Evolutionary conservation across 805 yeast genomes (phyloP).

Genomic region (Brettanomyces naardenensis): DNA sequence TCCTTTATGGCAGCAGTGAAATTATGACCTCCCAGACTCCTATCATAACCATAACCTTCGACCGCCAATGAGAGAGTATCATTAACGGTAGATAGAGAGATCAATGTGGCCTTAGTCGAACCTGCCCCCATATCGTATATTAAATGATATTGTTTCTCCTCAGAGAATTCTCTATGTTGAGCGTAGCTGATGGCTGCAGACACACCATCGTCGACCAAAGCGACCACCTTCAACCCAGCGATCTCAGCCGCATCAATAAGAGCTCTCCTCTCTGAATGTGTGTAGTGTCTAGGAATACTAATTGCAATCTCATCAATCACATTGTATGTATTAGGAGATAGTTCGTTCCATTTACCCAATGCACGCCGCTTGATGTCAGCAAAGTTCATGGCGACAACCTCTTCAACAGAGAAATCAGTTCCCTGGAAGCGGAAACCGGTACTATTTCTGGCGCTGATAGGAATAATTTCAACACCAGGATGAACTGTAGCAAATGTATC

Average conservation of each 20-base stretch:
- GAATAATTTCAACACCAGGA: constrained; percentile 48
- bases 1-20: constrained; percentile 62
- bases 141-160: constrained; percentile 50
- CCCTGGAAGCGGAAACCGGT: constrained; percentile 34
- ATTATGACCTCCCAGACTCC: constrained; percentile 65
- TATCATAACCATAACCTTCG: constrained; percentile 65
- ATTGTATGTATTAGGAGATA: constrained; percentile 40
- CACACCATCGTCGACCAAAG: constrained; percentile 83
- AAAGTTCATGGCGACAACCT: constrained; percentile 76
- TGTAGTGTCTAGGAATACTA: constrained; percentile 69
- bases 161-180: constrained; percentile 35
- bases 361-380: constrained; percentile 62
- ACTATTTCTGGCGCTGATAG: constrained; percentile 38
- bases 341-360: constrained; percentile 45
- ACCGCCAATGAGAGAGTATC: constrained; percentile 44
- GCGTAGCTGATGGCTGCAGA: constrained; percentile 84
- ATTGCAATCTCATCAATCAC: constrained; percentile 61
- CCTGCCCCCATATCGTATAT: constrained; percentile 93
- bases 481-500: constrained; percentile 43
- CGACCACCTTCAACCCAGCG: constrained; percentile 57
- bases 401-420: constrained; percentile 50
- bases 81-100: constrained; percentile 44
- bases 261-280: constrained; percentile 59
- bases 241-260: constrained; percentile 63
- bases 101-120: constrained; percentile 79